Percentiles rank a stretch among this genome's conserved stretches.
These are phyloP conservation scores for Fusarium sp. DNA, from an alignment of 2,329 filamentous ascomycete species.

Conservation along the genomic window DNA sequence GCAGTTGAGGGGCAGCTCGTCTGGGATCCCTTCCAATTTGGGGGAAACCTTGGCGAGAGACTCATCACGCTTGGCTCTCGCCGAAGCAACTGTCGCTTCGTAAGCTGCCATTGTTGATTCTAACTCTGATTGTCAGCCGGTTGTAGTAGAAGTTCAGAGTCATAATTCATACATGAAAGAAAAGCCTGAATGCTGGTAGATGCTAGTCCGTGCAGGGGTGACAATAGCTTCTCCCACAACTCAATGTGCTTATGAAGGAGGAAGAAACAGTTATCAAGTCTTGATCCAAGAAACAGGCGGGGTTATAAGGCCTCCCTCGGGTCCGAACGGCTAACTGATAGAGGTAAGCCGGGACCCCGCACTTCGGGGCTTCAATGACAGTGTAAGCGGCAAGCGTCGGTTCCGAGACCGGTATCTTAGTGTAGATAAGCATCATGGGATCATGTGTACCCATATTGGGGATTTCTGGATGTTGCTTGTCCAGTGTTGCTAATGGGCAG, in stretches of 20 bases:
- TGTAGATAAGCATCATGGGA: neutral
- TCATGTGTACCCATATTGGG: neutral
- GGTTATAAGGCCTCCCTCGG: neutral
- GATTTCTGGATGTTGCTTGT: neutral
- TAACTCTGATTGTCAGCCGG: neutral
- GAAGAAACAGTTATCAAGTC: neutral
- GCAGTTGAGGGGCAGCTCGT: conserved; percentile 37
- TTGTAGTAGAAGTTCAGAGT: neutral
- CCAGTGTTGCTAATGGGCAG: neutral
- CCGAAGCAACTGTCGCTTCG: conserved; percentile 22
- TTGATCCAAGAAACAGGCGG: neutral
- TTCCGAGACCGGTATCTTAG: neutral
- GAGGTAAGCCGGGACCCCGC: conserved; percentile 2
- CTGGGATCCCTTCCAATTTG: conserved; percentile 39
- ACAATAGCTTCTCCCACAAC: neutral
- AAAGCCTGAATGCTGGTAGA: neutral
- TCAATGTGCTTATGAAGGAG: neutral
- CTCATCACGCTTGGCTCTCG: conserved; percentile 32
- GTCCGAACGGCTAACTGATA: conserved; percentile 1
- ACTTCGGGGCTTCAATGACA: neutral
- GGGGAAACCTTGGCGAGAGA: conserved; percentile 44
- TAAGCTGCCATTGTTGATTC: conserved; percentile 22
- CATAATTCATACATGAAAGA: neutral
- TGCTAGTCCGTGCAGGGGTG: neutral
- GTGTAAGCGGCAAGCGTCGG: neutral